Base-by-base conservation (phyloP, 2,329 filamentous ascomycete species). In the Paecilomyces variotii region DNA sequence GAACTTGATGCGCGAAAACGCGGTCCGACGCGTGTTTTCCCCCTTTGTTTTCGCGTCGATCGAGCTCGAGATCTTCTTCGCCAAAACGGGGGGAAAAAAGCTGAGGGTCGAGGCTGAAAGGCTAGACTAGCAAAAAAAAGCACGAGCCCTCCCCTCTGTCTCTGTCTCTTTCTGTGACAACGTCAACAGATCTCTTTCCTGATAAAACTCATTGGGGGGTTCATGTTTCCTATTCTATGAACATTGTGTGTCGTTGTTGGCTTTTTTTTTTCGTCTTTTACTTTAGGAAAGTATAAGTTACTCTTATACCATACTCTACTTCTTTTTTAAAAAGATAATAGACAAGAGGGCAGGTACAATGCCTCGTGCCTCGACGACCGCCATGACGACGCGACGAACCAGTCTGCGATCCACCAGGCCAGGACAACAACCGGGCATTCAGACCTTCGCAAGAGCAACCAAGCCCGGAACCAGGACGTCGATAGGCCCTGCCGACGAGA, bases 371-470 rank as follows among this genome's bases (percentile, higher is more conserved):
- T 35, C 56, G 57, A 62, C 71, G 49, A 32, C 53, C 62, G 32
- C 53, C 62, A 54, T 19, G 26, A n/a, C 54, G 45, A 32, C 53
- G 27, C 50, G 63, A 58, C 62, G 63, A 60, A 61, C 65, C 65
- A 60, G 65, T 69, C 69, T 73, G 64, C 67, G 70, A 54, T 64
- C 67, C 56, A n/a, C n/a, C n/a, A n/a, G n/a, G n/a, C n/a, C n/a
- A 64, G 59, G 25, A 72, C 66, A 57, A 24, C 73, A 74, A 61
- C 63, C 64, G 72, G 79, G 71, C 65, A 76, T 80, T 53, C 72
- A 74, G 62, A 69, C 68, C 59, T 80, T 80, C 62, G 70, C 76
- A 59, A 74, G 71, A 63, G 67, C 78, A 59, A 75, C 74, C 53
- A 80, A 80, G 63, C 71, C 76, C 45, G 71, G 71, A 4, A 59